These are phyloP conservation scores for Myriosclerotinia duriaeana DNA, from an alignment of 2,329 filamentous ascomycete species.

Conservation along the genomic window DNA sequence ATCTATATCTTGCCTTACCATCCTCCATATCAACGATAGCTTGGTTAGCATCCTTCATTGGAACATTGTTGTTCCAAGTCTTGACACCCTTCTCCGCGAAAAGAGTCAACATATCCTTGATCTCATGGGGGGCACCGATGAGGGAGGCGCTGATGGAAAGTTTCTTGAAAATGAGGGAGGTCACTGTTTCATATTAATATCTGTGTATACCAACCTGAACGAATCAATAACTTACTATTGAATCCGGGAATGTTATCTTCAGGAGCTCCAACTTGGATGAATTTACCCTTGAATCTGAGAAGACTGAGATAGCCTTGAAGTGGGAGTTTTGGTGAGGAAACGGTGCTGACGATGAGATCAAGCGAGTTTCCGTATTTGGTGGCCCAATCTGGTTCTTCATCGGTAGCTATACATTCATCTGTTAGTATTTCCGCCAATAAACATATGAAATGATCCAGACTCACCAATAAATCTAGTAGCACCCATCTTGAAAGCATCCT, in stretches of 20 bases:
- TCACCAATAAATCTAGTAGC: conserved; percentile 52
- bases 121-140: conserved; percentile 50
- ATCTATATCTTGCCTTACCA: conserved; percentile 55
- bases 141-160: conserved; percentile 47
- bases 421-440: not conserved
- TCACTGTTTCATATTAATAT: conserved; percentile 39
- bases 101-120: conserved; percentile 60
- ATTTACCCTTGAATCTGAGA: conserved; percentile 57
- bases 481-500: conserved; percentile 61
- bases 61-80: conserved; percentile 56
- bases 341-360: conserved; percentile 60
- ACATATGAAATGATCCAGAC: not conserved
- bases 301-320: conserved; percentile 60
- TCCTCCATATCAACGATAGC: conserved; percentile 56
- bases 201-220: not conserved
- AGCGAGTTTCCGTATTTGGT: conserved; percentile 52
- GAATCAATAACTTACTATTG: conserved; percentile 39
- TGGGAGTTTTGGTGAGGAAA: conserved; percentile 60
- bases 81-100: conserved; percentile 58
- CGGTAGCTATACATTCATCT: conserved; percentile 38
- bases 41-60: conserved; percentile 59
- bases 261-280: conserved; percentile 66
- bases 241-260: conserved; percentile 58
- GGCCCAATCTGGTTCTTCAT: conserved; percentile 59
- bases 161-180: conserved; percentile 57